Evolutionary conservation across 352 stramenopile genomes (phyloP), one percentile per base, ranked within the genome.

Genomic region (Globisporangium cederbergense): DNA sequence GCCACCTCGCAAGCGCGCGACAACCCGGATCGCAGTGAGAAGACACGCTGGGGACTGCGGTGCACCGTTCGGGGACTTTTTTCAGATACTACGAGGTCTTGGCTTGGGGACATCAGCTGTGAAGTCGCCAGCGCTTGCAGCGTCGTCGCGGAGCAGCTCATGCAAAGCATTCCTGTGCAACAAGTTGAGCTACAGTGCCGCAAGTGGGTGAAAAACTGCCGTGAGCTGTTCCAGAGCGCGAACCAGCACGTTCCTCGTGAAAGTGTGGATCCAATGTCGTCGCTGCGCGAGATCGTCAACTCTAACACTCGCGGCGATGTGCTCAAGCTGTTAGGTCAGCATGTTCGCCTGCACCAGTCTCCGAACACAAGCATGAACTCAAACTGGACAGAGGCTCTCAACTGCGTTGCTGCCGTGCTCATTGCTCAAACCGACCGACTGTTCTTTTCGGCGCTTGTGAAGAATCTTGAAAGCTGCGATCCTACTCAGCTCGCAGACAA

Each of bases 31-130:
- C 20, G 22, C 3, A 75, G 74, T 28, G 78, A 88, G n/a, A 79
- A 71, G 50, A 65, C 70, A 28, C 69, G 70, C 32, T 93, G 83
- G 78, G 83, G 83, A 18, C 66, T 93, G 16, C 89, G 78, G 18
- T 87, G 78, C 51, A 75, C 75, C 3, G 77, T 90, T 2, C 74
- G 75, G 30, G 83, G 79, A 0, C 66, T 90, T 2, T 73, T 71
- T 45, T 47, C 65, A 28, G 49, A 32, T 9, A 28, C 50, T 32
- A 6, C 32, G 16, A 28, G 4, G 16, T 62, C 64, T 5, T 89
- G 77, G 77, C 49, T 78, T 36, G 22, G 40, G 2, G 72, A 86
- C 9, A 40, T 75, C 8, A 66, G 75, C 14, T 62, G 67, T 34
- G 71, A 64, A 13, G 66, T 80, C 38, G 71, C 72, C 36, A 74